Conservation (phyloP, 306 rosid genomes). For the Citrullus colocynthis region DNA sequence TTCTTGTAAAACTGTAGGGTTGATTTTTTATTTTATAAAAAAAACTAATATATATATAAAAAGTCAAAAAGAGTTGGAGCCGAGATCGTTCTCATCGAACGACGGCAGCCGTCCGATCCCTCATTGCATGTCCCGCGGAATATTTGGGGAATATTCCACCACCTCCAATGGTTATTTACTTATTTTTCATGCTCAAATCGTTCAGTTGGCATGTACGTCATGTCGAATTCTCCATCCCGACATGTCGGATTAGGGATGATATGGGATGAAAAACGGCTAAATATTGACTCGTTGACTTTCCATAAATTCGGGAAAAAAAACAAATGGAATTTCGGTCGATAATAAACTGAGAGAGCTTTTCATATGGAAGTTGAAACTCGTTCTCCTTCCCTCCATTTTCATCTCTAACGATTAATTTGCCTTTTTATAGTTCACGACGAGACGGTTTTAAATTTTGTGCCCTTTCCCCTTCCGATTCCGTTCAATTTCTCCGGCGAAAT, state of each 20-base stretch:
- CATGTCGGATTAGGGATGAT: neutral
- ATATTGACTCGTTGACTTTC: neutral
- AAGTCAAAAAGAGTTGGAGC: neutral
- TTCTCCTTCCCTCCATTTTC: neutral
- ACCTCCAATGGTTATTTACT: neutral
- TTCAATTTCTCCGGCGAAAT: neutral
- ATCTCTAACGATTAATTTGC: neutral
- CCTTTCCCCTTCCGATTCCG: neutral
- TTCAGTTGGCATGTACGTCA: neutral
- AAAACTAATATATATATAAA: too few relatives aligned
- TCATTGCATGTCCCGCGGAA: neutral
- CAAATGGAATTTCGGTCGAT: neutral
- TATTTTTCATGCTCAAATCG: neutral
- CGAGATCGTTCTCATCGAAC: neutral
- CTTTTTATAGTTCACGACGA: neutral
- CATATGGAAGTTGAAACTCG: neutral
- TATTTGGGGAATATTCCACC: neutral
- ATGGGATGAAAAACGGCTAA: neutral
- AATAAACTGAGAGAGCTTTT: neutral
- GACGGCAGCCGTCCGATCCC: neutral
- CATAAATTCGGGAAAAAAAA: neutral
- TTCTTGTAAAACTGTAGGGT: too few relatives aligned
- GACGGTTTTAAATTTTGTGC: neutral
- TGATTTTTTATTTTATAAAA: too few relatives aligned
- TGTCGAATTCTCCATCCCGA: neutral